Evolutionary conservation across 345 rosid genomes (phyloP).

Genomic region (Syzygium jambos): DNA sequence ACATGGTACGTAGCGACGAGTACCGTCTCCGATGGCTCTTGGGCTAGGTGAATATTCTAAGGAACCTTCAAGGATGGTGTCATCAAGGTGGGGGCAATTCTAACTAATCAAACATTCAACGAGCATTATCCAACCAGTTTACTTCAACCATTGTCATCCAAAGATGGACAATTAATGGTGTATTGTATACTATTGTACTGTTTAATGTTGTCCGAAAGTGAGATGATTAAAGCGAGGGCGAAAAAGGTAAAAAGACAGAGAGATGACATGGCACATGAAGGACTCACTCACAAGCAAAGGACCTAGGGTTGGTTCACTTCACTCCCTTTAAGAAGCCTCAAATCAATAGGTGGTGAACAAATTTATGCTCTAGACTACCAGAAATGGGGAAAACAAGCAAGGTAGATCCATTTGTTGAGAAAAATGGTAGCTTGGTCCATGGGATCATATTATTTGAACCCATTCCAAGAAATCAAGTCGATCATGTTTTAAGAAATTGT

Average conservation of each 20-base stretch:
- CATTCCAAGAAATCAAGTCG: neutral
- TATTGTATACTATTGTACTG: neutral
- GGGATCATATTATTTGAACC: neutral
- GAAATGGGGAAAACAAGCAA: neutral
- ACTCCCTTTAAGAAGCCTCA: no score
- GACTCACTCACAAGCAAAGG: no score
- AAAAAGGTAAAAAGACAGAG: no score
- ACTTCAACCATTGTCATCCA: neutral
- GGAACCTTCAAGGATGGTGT: neutral
- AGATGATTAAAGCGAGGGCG: no score
- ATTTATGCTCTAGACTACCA: neutral
- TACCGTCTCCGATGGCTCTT: no score
- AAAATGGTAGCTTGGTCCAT: neutral
- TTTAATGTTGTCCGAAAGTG: no score
- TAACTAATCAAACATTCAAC: neutral
- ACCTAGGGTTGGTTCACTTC: no score
- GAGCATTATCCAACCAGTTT: neutral
- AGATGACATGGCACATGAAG: no score
- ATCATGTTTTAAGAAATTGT: neutral
- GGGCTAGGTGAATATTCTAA: no score
- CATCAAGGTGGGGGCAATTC: no score
- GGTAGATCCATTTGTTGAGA: neutral
- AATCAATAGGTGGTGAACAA: no score
- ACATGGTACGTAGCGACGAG: no score
- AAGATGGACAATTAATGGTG: neutral